These are phyloP conservation scores for Suhomyces coccinellae DNA, from an alignment of 1,139 yeast genomes.

Conservation along the genomic window DNA sequence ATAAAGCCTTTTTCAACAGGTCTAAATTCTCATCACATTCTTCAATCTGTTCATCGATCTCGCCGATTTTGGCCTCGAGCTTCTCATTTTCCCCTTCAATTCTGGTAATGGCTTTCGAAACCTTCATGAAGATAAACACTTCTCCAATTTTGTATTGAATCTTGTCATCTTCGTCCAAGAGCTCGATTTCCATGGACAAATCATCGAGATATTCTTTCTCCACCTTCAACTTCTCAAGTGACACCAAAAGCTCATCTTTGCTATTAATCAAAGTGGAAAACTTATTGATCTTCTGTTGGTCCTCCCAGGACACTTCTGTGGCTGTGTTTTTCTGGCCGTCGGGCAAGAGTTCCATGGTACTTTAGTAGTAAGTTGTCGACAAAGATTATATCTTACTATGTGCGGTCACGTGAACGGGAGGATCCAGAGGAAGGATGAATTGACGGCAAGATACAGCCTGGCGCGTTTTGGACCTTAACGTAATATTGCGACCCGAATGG, in stretches of 20 bases:
- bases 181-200: slow-evolving; percentile 78
- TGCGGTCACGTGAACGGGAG: background rate
- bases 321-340: slow-evolving; percentile 66
- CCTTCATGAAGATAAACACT: slow-evolving; percentile 67
- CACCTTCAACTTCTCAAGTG: slow-evolving; percentile 50
- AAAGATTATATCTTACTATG: background rate
- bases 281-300: slow-evolving; percentile 84
- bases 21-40: slow-evolving; percentile 54
- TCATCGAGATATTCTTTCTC: slow-evolving; percentile 92
- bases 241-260: slow-evolving; percentile 57
- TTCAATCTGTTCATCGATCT: slow-evolving; percentile 48
- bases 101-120: slow-evolving; percentile 61
- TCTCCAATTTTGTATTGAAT: slow-evolving; percentile 76
- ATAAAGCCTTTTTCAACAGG: slow-evolving; percentile 67
- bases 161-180: slow-evolving; percentile 75
- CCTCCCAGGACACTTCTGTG: slow-evolving; percentile 80
- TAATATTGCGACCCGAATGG: too few species aligned
- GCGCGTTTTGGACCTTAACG: too few species aligned
- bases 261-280: slow-evolving; percentile 80
- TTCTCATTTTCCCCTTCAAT: slow-evolving; percentile 61
- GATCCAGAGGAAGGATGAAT: background rate
- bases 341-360: slow-evolving; percentile 55
- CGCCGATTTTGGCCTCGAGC: slow-evolving; percentile 51
- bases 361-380: background rate
- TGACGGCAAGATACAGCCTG: too few species aligned